Evolutionary conservation across 202 grass and related monocot species (phyloP).

Genomic region (Hordeum pubiflorum): DNA sequence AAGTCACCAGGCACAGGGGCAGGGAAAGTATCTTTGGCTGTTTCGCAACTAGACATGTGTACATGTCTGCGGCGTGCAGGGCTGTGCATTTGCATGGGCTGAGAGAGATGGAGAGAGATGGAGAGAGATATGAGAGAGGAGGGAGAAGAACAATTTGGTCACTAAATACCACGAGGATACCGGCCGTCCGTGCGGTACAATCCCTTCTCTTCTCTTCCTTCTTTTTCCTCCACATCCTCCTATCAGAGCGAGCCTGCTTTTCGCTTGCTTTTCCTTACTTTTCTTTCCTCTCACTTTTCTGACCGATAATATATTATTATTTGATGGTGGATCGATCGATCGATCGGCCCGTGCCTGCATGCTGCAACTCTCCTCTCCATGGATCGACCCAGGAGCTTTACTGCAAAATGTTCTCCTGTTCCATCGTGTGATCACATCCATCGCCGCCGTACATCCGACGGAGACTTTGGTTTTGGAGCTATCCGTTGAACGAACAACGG

Average conservation of each 20-base stretch:
- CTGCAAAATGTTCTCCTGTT: slow-evolving; percentile 17
- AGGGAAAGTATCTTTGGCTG: slow-evolving; percentile 42
- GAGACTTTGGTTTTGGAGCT: slow-evolving; percentile 32
- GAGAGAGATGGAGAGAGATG: not conserved
- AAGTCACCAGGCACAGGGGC: slow-evolving; percentile 12
- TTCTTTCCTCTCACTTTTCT: not conserved
- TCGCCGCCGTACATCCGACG: slow-evolving; percentile 5
- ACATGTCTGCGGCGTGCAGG: slow-evolving; percentile 3
- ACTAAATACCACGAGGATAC: slow-evolving; percentile 62
- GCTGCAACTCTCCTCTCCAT: not conserved
- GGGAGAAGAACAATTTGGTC: slow-evolving; percentile 50
- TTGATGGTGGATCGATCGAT: not conserved
- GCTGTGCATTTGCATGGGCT: not conserved
- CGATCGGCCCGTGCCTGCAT: not conserved
- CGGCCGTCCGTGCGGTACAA: slow-evolving; percentile 37
- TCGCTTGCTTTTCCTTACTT: not conserved
- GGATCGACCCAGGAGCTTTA: not conserved
- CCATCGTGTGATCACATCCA: slow-evolving; percentile 31
- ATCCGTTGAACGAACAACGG: slow-evolving; percentile 7
- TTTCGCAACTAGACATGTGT: slow-evolving; percentile 24
- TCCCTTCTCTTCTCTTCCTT: slow-evolving; percentile 19
- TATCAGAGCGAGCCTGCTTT: not conserved
- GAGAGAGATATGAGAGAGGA: not conserved
- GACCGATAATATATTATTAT: not conserved
- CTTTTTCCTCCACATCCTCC: not conserved